Evolutionary conservation across 2,329 filamentous ascomycete genomes (phyloP), one percentile per base, ranked within the genome.

Genomic region (Onygena corvina): DNA sequence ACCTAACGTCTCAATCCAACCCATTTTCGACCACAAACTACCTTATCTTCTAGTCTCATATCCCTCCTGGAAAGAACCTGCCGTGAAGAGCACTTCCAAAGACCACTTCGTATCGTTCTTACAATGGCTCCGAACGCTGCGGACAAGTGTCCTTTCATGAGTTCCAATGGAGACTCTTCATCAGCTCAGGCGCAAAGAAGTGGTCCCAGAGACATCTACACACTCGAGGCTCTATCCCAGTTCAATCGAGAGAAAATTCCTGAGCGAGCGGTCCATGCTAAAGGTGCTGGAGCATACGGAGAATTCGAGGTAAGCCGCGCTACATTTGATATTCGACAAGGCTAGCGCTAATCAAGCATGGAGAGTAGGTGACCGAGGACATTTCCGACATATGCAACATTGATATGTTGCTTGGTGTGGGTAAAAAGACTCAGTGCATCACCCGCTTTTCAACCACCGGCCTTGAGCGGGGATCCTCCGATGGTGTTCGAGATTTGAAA

Each of bases 231-330:
- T 3, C 20, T 46, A 21, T 46, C 44, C 30, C 65, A 68, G 49
- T 69, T 69, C 47, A 63, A 69, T 54, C 59, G 65, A 16, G 66
- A 68, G 51, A 59, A 64, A 16, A 67, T 67, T 40, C 67, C 66
- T 0, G 67, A 69, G 56, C 61, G 66, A 36, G 65, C 68, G 8
- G 67, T 69, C n/a, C 67, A 69, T 48, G 66, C 67, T 47, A 67
- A 67, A 57, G 67, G 65, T 53, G 63, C 64, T 53, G 67, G 67
- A 49, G 67, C 67, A 35, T 68, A 64, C 48, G 67, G 67, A 45
- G 64, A 68, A 52, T 69, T 69, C 47, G 64, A 69, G 53, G 44
- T 46, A 46, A 46, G 27, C 4, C 5, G 9, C 5, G 27, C 4
- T 16, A 8, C 16, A 9, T 29, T 14, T 27, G 18, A 12, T 4